Evolutionary conservation across 192 early-diverging fungal genomes (phyloP).

Genomic region (Coemansia sp.): DNA sequence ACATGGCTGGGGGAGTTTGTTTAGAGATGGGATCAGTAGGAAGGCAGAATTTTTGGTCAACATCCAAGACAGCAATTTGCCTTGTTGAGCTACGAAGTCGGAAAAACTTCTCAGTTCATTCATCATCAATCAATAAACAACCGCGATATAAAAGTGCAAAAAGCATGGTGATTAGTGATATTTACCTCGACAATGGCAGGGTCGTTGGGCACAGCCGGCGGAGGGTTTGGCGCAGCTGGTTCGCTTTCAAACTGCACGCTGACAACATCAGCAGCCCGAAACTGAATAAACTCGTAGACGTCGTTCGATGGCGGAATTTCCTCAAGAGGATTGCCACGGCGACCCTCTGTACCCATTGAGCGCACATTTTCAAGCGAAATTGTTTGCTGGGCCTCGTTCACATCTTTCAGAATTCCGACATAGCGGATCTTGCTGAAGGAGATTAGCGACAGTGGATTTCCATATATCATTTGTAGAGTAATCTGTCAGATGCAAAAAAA

Average conservation of each 20-base stretch:
- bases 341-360: conserved; percentile 96
- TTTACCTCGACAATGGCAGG: conserved; percentile 77
- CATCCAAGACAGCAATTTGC: conserved; percentile 18
- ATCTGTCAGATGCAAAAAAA: conserved; percentile 2
- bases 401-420: conserved; percentile 81
- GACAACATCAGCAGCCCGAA: conserved; percentile 91
- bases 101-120: conserved; percentile 39
- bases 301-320: conserved; percentile 86
- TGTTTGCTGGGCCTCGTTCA: conserved; percentile 83
- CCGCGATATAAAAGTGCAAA: not conserved
- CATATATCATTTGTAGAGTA: conserved; percentile 31
- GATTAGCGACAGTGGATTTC: conserved; percentile 71
- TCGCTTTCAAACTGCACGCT: conserved; percentile 68
- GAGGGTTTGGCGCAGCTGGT: conserved; percentile 55
- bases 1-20: not conserved
- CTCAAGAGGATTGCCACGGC: conserved; percentile 69
- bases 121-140: conserved; percentile 24
- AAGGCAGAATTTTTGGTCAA: conserved; percentile 54
- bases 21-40: conserved; percentile 29
- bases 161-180: not conserved
- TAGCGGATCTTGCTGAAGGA: conserved; percentile 89
- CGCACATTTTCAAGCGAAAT: conserved; percentile 89
- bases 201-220: conserved; percentile 67
- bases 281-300: conserved; percentile 90
- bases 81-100: conserved; percentile 38